Percentiles rank a stretch among this genome's conserved stretches.
These are phyloP conservation scores for Cronartium quercuum DNA, from an alignment of 1,284 basidiomycete genomes.

Conservation along the genomic window DNA sequence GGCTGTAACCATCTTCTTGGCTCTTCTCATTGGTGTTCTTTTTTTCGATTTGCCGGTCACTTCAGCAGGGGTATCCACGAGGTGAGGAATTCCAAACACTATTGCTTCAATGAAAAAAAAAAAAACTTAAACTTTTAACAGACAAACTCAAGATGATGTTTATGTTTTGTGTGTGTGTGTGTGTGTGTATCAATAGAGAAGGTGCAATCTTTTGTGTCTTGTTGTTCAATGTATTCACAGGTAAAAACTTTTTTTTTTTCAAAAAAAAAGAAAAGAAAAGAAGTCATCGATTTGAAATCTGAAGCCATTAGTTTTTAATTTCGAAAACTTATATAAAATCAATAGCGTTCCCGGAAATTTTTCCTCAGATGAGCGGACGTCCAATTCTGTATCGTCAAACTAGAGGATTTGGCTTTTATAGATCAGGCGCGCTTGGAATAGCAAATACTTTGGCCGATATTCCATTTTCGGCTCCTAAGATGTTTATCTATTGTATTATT, in stretches of 20 bases:
- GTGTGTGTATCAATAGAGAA: neutral
- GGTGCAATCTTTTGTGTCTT: slow-evolving; percentile 60
- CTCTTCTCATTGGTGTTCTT: slow-evolving; percentile 64
- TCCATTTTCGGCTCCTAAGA: slow-evolving; percentile 59
- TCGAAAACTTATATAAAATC: no score
- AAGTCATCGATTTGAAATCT: no score
- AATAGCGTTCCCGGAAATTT: slow-evolving; percentile 59
- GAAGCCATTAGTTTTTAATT: no score
- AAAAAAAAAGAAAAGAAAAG: no score
- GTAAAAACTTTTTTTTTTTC: neutral
- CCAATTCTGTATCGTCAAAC: slow-evolving; percentile 60
- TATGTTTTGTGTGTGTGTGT: slow-evolving; percentile 44
- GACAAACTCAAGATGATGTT: slow-evolving; percentile 60
- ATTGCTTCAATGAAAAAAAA: neutral
- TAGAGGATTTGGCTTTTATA: slow-evolving; percentile 51
- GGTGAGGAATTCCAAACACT: slow-evolving; percentile 68
- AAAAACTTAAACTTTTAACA: no score
- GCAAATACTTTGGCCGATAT: slow-evolving; percentile 66
- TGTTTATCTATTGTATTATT: slow-evolving; percentile 56
- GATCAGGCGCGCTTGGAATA: slow-evolving; percentile 53
- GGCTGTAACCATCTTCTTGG: slow-evolving; percentile 53
- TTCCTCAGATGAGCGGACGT: slow-evolving; percentile 64
- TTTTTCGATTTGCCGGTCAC: slow-evolving; percentile 61
- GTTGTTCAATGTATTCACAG: neutral
- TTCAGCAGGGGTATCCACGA: slow-evolving; percentile 74